Conservation (phyloP, 2,329 filamentous ascomycete species). For the Alternaria brassicae region DNA sequence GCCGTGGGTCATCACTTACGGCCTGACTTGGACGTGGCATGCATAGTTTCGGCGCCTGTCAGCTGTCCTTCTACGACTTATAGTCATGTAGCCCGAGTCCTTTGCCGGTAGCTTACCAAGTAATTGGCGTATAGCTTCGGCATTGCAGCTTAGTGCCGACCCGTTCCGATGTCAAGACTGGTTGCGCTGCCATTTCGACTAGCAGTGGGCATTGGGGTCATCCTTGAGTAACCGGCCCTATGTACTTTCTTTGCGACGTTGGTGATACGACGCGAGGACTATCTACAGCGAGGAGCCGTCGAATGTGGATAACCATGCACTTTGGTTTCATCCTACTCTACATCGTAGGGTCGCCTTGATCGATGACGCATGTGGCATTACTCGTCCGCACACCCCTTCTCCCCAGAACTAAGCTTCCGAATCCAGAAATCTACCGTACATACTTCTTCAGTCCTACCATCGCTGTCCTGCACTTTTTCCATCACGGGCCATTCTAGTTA, state of each 20-base stretch:
- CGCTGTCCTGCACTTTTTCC: too few relatives aligned
- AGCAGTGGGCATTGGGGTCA: background rate
- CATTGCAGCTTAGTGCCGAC: background rate
- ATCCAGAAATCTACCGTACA: too few relatives aligned
- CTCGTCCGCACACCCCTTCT: background rate
- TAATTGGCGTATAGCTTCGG: background rate
- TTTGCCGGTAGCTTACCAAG: background rate
- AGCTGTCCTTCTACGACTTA: background rate
- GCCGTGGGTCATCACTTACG: background rate
- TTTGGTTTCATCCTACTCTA: background rate
- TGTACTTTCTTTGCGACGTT: conserved; percentile 5
- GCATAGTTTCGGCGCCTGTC: conserved; percentile 8
- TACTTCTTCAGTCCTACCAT: too few relatives aligned
- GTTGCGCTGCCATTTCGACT: background rate
- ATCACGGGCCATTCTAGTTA: too few relatives aligned
- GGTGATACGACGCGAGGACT: conserved; percentile 3
- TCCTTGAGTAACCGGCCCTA: background rate
- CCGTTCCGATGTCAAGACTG: background rate
- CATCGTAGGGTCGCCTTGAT: background rate
- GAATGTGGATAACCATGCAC: background rate
- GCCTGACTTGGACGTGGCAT: background rate
- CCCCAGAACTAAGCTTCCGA: background rate
- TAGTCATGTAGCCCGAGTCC: background rate
- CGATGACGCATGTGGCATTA: background rate
- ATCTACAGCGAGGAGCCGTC: background rate